These are phyloP conservation scores for Pestalotiopsis fici DNA, from an alignment of 2,329 filamentous ascomycete species.

Conservation along the genomic window DNA sequence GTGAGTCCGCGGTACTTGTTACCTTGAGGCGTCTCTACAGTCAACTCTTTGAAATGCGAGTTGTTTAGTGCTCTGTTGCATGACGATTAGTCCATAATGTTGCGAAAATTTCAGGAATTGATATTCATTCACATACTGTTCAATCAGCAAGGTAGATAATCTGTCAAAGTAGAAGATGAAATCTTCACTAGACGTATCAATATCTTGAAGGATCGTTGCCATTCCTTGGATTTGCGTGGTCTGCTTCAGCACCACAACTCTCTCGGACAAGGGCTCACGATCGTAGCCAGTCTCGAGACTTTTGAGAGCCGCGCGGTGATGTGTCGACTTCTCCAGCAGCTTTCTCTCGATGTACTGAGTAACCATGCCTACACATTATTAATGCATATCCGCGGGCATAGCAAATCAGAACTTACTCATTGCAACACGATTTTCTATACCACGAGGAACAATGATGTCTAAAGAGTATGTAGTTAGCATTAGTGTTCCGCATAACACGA, in stretches of 20 bases:
- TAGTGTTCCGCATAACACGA: not conserved
- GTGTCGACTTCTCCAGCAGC: conserved; percentile 79
- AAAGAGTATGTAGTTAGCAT: conserved; percentile 9
- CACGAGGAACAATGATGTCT: conserved; percentile 93
- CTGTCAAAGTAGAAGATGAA: conserved; percentile 98
- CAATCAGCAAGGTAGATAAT: conserved; percentile 79
- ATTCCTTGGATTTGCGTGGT: conserved; percentile 84
- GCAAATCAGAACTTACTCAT: conserved; percentile 59
- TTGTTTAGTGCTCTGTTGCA: conserved; percentile 70
- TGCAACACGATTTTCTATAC: conserved; percentile 91
- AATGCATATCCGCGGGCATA: conserved; percentile 11
- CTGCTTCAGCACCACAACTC: conserved; percentile 72
- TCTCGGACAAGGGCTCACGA: conserved; percentile 71
- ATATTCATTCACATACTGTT: conserved; percentile 54
- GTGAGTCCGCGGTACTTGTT: conserved; percentile 71
- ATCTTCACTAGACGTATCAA: conserved; percentile 78
- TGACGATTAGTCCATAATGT: not conserved
- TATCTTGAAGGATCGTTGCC: conserved; percentile 86
- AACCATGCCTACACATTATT: conserved; percentile 71
- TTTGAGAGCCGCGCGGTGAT: conserved; percentile 78
- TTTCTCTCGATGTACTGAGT: conserved; percentile 90
- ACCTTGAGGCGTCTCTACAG: conserved; percentile 71
- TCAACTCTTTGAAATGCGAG: conserved; percentile 64
- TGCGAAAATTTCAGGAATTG: not conserved
- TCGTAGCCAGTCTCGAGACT: conserved; percentile 73